Evolutionary conservation across 139 green algal species (phyloP).

Genomic region (Tetratostichococcus sp.): DNA sequence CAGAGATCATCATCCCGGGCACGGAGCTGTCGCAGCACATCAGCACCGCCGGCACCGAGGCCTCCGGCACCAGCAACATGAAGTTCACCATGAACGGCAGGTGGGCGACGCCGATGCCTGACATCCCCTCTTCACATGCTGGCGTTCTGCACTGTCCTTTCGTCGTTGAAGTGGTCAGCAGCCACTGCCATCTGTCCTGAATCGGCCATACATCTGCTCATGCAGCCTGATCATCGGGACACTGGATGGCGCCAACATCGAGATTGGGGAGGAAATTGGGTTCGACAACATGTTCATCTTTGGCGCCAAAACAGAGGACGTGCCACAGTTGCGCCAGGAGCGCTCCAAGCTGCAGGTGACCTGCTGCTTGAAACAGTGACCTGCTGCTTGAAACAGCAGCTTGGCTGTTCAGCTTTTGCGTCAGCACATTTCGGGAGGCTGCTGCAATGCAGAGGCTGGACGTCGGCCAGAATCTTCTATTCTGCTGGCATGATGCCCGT

Average conservation of each 20-base stretch:
- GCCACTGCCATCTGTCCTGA: no score
- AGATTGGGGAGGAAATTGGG: conserved; percentile 85
- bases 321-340: conserved; percentile 57
- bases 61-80: conserved; percentile 97
- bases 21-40: conserved; percentile 95
- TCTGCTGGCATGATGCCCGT: no score
- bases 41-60: conserved; percentile 94
- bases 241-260: conserved; percentile 97
- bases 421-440: no score
- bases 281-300: conserved; percentile 89
- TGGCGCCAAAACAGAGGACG: conserved; percentile 58
- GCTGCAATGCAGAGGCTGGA: no score
- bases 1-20: conserved; percentile 89
- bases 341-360: conserved; percentile 41
- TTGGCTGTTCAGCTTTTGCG: no score
- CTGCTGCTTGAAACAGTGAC: neutral
- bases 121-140: no score
- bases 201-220: no score
- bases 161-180: no score
- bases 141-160: no score
- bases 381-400: no score
- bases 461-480: no score
- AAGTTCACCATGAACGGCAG: conserved; percentile 99
- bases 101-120: no score
- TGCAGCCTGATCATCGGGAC: conserved; percentile 85